phyloP scores from a whole-genome alignment of 768 basidiomycete species.

The Serendipita sp. region DNA sequence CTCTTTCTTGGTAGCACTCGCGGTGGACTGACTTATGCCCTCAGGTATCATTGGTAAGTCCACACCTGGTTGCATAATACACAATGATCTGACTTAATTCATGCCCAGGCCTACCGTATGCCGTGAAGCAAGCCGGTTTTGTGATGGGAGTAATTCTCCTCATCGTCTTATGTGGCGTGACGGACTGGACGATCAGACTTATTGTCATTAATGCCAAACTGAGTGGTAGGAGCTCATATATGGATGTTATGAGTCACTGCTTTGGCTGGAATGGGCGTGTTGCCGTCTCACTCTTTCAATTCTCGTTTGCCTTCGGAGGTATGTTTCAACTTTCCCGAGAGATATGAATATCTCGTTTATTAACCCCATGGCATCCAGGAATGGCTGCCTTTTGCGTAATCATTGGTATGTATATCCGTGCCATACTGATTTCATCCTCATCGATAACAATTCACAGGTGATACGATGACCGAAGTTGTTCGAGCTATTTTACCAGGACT shows the following conservation, averaged over 20 bases:
- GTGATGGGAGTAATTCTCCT: constrained; percentile 73
- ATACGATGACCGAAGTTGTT: constrained; percentile 91
- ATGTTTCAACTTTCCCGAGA: constrained; percentile 15
- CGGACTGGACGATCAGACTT: constrained; percentile 96
- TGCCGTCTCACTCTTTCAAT: constrained; percentile 92
- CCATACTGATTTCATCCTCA: not conserved
- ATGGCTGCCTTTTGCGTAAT: constrained; percentile 99
- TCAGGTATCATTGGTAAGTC: constrained; percentile 56
- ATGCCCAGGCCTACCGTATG: constrained; percentile 70
- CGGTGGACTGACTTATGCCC: constrained; percentile 3
- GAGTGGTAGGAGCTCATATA: constrained; percentile 81
- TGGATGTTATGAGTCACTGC: constrained; percentile 85
- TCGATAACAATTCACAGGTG: constrained; percentile 32
- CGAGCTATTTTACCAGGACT: constrained; percentile 62
- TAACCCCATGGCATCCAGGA: constrained; percentile 27
- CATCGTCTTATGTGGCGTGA: constrained; percentile 59
- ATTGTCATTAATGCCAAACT: constrained; percentile 94
- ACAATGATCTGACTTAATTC: not conserved
- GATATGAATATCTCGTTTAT: not conserved
- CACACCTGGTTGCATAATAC: not conserved
- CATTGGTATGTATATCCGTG: constrained; percentile 31
- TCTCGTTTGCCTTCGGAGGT: constrained; percentile 95
- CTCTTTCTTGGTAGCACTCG: constrained; percentile 4
- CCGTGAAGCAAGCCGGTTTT: constrained; percentile 87
- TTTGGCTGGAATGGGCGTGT: constrained; percentile 86